Evolutionary conservation across 2,329 filamentous ascomycete species (phyloP).

Genomic region (Hypoxylon sp.): DNA sequence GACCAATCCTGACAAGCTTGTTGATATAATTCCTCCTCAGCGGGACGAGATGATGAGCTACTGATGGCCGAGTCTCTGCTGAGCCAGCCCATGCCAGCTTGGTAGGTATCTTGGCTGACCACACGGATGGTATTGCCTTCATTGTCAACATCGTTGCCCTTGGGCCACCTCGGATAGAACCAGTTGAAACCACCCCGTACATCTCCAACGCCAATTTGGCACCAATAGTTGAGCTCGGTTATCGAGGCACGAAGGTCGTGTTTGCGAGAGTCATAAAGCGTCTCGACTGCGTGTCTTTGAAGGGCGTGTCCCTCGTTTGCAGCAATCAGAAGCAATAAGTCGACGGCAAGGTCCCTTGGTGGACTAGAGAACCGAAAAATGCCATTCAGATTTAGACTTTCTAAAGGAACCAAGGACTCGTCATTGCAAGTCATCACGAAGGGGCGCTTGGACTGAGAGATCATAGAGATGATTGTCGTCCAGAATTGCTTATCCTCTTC

Average conservation of each 20-base stretch:
- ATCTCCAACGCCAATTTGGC: conserved; percentile 94
- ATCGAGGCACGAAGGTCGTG: conserved; percentile 85
- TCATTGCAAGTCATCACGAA: conserved; percentile 97
- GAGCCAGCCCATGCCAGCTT: conserved; percentile 82
- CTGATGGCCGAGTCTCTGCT: conserved; percentile 70
- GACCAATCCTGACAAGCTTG: conserved; percentile 79
- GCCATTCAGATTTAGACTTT: conserved; percentile 83
- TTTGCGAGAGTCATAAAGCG: conserved; percentile 78
- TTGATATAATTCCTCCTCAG: conserved; percentile 73
- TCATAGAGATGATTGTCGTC: conserved; percentile 82
- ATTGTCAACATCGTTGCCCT: conserved; percentile 76
- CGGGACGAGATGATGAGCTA: conserved; percentile 57
- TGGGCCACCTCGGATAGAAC: conserved; percentile 85
- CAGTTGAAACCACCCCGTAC: conserved; percentile 90
- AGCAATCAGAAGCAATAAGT: conserved; percentile 85
- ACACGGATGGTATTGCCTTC: conserved; percentile 80
- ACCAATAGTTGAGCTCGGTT: conserved; percentile 93
- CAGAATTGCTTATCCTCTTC: conserved; percentile 98
- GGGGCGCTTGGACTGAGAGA: conserved; percentile 87
- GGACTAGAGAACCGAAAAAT: conserved; percentile 83
- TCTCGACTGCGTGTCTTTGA: conserved; percentile 73
- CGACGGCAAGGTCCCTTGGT: conserved; percentile 76
- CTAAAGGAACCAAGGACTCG: conserved; percentile 83
- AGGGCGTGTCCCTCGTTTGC: conserved; percentile 92
- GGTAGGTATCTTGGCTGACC: conserved; percentile 85